Conservation (phyloP, 163 green algal genomes). For the Chlamydomonas reinhardtii region DNA sequence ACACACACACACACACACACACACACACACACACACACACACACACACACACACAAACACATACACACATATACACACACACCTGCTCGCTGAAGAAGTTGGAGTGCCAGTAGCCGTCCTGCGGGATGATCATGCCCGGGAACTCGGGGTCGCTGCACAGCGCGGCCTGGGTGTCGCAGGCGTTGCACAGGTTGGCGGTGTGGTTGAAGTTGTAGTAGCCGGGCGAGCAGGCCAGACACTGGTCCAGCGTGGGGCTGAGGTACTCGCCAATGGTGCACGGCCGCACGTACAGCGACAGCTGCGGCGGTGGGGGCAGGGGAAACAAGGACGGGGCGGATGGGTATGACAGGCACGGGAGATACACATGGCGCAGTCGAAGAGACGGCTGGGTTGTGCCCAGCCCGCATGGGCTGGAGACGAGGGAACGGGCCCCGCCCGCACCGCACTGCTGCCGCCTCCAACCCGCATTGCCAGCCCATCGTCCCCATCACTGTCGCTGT, state of each 20-base stretch:
- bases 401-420: background rate
- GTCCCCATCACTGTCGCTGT: too few species aligned
- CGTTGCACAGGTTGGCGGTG: background rate
- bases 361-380: background rate
- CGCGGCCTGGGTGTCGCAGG: constrained; percentile 2
- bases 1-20: too few species aligned
- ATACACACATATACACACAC: too few species aligned
- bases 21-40: too few species aligned
- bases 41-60: too few species aligned
- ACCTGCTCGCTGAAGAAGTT: constrained; percentile 44
- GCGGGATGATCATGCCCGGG: constrained; percentile 33
- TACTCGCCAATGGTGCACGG: constrained; percentile 42
- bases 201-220: constrained; percentile 46
- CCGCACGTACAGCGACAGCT: constrained; percentile 29
- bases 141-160: constrained; percentile 15
- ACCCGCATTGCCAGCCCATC: too few species aligned
- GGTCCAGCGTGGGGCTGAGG: constrained; percentile 28
- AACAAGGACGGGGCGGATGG: background rate
- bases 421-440: too few species aligned
- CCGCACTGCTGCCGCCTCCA: too few species aligned
- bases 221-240: constrained; percentile 36
- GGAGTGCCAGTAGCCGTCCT: constrained; percentile 37
- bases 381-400: too few species aligned
- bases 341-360: too few species aligned
- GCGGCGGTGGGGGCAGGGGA: background rate